Evolutionary conservation across 768 basidiomycete species (phyloP).

Genomic region (Dictyophora rubrovolvata): DNA sequence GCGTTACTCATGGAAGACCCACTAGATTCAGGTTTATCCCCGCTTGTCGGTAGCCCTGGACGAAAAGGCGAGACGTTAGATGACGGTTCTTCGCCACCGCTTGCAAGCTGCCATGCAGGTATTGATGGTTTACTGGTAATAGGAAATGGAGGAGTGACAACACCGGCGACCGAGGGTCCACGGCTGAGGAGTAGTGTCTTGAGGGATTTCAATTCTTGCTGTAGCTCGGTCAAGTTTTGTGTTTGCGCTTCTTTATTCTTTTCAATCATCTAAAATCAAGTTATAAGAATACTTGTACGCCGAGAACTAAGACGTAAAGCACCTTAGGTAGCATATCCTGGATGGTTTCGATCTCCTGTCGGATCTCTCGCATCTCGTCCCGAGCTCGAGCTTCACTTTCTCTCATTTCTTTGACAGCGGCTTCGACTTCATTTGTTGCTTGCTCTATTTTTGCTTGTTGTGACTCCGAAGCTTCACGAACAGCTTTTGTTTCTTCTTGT

Average conservation of each 20-base stretch:
- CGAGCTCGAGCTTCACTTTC: constrained; percentile 69
- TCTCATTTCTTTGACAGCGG: constrained; percentile 62
- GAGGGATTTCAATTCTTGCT: constrained; percentile 89
- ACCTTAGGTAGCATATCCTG: constrained; percentile 93
- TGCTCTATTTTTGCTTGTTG: constrained; percentile 65
- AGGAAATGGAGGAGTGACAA: constrained; percentile 32
- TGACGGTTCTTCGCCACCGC: constrained; percentile 5
- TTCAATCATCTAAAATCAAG: constrained; percentile 75
- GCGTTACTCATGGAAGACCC: too few relatives aligned
- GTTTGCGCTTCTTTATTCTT: constrained; percentile 82
- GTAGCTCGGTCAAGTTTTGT: constrained; percentile 75
- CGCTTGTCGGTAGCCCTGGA: too few relatives aligned
- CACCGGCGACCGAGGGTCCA: constrained; percentile 39
- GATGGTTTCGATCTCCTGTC: constrained; percentile 83
- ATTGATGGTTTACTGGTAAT: constrained; percentile 59
- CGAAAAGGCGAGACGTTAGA: too few relatives aligned
- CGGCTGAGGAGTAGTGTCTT: constrained; percentile 81
- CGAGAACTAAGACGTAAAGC: constrained; percentile 13
- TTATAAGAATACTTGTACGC: constrained; percentile 5
- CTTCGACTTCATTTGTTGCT: constrained; percentile 62
- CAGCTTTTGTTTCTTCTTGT: constrained; percentile 62
- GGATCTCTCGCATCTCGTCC: constrained; percentile 85
- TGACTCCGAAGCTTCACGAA: constrained; percentile 63
- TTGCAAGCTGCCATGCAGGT: constrained; percentile 84
- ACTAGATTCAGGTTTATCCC: too few relatives aligned